Evolutionary conservation across 192 early-diverging fungal species (phyloP), one percentile per base, ranked within the genome.

Genomic region (Backusella luteola): DNA sequence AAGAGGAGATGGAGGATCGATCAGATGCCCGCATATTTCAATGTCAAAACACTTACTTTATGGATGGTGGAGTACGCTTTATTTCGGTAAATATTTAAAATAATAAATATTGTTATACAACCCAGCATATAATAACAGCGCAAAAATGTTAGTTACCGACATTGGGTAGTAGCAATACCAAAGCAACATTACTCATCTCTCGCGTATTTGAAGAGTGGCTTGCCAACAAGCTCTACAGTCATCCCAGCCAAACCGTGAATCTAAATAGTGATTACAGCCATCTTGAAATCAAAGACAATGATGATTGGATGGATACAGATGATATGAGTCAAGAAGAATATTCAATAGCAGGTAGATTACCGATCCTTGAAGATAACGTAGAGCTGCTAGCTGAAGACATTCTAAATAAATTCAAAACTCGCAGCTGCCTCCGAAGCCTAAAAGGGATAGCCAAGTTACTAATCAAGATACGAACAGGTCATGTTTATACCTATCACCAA

Each of bases 121-220:
- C 2, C 2, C 46, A 49, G 46, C 19, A 17, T 52, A 52, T 53
- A 59, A 23, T 59, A 59, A 59, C 53, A 59, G 7, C 21, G 0
- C 0, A 26, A 59, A n/a, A 23, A 3, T 29, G n/a, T 15, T 21
- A 83, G 82, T 71, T 83, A 6, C 82, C 82, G 11, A 83, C 81
- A 3, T 59, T 83, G 19, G 78, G 77, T 12, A 75, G 79, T 73
- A 69, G 78, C 6, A 83, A 72, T 68, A 79, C 75, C 39, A 82
- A 78, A 56, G 34, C 78, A 39, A 76, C 82, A 6, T 74, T 76
- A 17, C 78, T 73, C 32, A 70, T 83, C 29, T 79, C 82, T 15
- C 75, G 82, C 23, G 59, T 73, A 35, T 83, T 83, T 75, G 82
- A 83, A 67, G 75, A 83, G n/a, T 83, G 82, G 82, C 71, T 83